These are phyloP conservation scores for Kodamaea fungicola DNA, from an alignment of 1,139 yeast species.

Conservation along the genomic window DNA sequence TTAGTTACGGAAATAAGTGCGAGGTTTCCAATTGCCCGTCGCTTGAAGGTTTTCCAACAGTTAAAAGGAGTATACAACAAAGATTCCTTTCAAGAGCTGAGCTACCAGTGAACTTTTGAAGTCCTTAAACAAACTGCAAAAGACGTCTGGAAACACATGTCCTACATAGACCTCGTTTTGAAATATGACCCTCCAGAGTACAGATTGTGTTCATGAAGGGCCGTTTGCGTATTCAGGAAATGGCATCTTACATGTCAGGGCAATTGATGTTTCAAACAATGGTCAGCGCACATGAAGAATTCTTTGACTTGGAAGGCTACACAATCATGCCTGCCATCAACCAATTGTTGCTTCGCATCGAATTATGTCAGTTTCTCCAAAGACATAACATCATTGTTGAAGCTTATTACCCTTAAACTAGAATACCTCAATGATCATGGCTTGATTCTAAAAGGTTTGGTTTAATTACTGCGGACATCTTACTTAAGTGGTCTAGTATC, in stretches of 20 bases:
- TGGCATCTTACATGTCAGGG: slow-evolving; percentile 24
- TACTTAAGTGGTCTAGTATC: slow-evolving; percentile 37
- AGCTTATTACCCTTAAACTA: slow-evolving; percentile 71
- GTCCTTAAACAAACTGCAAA: slow-evolving; percentile 15
- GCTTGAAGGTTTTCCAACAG: slow-evolving; percentile 39
- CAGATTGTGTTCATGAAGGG: too few species aligned
- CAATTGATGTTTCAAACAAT: slow-evolving; percentile 45
- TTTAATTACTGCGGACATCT: slow-evolving; percentile 24
- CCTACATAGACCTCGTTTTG: slow-evolving; percentile 44
- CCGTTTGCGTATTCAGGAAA: too few species aligned
- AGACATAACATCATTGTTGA: slow-evolving; percentile 48
- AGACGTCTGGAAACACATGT: slow-evolving; percentile 33
- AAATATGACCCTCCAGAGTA: slow-evolving; percentile 40
- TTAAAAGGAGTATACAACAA: slow-evolving; percentile 33
- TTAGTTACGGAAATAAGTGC: slow-evolving; percentile 15
- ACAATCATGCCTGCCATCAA: slow-evolving; percentile 38
- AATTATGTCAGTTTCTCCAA: slow-evolving; percentile 35
- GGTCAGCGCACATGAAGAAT: slow-evolving; percentile 36
- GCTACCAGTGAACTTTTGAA: slow-evolving; percentile 20
- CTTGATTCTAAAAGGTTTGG: slow-evolving; percentile 27
- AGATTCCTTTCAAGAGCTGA: slow-evolving; percentile 18
- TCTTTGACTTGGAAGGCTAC: slow-evolving; percentile 32
- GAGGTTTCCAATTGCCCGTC: slow-evolving; percentile 36
- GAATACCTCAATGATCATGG: slow-evolving; percentile 52
- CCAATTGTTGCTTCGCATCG: slow-evolving; percentile 40